Conservation (phyloP, 257 asterid genomes). For the Prunella vulgaris region DNA sequence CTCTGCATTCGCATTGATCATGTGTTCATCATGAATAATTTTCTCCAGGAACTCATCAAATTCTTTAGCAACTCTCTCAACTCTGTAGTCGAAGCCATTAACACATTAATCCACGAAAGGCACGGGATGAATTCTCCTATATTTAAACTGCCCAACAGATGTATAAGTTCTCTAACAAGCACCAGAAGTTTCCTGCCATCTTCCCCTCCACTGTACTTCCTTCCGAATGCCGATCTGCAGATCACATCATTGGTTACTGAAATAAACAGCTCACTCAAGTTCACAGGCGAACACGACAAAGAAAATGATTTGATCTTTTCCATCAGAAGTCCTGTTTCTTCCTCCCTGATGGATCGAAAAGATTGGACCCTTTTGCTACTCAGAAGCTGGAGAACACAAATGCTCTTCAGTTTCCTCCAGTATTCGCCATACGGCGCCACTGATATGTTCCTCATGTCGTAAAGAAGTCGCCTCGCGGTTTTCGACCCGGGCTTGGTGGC, state of each 20-base stretch:
- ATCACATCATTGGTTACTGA: conserved; percentile 36
- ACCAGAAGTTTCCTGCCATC: conserved; percentile 27
- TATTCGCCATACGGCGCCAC: conserved; percentile 42
- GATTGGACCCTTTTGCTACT: conserved; percentile 42
- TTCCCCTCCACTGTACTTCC: conserved; percentile 36
- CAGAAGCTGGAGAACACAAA: conserved; percentile 41
- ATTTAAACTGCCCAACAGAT: conserved; percentile 25
- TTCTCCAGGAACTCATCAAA: conserved; percentile 41
- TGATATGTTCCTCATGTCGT: conserved; percentile 23
- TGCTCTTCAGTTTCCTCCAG: conserved; percentile 41
- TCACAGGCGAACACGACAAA: neutral
- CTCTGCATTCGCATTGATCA: neutral
- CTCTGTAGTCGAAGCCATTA: conserved; percentile 36
- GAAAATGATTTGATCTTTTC: conserved; percentile 14
- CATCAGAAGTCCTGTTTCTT: conserved; percentile 33
- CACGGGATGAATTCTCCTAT: conserved; percentile 47
- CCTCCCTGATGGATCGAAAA: conserved; percentile 29
- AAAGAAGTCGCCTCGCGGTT: conserved; percentile 19
- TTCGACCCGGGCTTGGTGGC: conserved; percentile 29
- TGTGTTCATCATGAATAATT: conserved; percentile 36
- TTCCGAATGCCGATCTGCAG: conserved; percentile 47
- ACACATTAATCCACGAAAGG: conserved; percentile 42
- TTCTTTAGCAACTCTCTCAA: conserved; percentile 23
- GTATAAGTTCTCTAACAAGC: conserved; percentile 21
- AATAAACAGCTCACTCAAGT: conserved; percentile 29